These are phyloP conservation scores for Limonium bicolor DNA, from an alignment of 148 eudicot genomes.

Conservation along the genomic window DNA sequence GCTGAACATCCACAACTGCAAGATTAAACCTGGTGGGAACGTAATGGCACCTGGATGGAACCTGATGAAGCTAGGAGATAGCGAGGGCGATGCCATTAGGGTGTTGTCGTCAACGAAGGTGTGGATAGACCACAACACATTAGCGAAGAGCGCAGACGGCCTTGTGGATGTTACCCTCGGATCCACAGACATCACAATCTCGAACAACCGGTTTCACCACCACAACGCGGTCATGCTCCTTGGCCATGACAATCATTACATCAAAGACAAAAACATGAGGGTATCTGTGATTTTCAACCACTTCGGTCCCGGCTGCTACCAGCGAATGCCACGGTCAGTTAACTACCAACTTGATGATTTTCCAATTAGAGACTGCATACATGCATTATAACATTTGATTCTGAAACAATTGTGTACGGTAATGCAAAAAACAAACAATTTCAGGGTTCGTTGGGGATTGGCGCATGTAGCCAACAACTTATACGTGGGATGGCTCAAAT, in stretches of 20 bases:
- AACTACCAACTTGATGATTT: not conserved
- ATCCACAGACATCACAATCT: slow-evolving; percentile 5
- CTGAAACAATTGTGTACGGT: not conserved
- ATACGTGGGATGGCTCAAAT: slow-evolving; percentile 5
- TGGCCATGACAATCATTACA: not conserved
- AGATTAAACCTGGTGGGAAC: slow-evolving; percentile 1
- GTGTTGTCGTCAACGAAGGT: not conserved
- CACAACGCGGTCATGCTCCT: slow-evolving; percentile 6
- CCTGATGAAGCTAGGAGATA: too few species aligned
- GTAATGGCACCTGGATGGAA: slow-evolving; percentile 4
- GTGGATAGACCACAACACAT: slow-evolving; percentile 5
- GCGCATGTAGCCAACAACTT: slow-evolving; percentile 8
- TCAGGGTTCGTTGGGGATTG: slow-evolving; percentile 3
- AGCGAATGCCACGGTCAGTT: slow-evolving; percentile 4
- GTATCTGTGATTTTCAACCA: slow-evolving; percentile 4
- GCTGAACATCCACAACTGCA: slow-evolving; percentile 6
- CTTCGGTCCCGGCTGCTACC: slow-evolving; percentile 1
- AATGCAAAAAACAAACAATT: not conserved
- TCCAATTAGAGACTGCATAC: not conserved
- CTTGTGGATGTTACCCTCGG: slow-evolving; percentile 7
- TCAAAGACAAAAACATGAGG: slow-evolving; percentile 2
- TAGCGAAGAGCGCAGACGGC: slow-evolving; percentile 3
- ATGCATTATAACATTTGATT: not conserved
- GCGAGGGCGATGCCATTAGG: slow-evolving; percentile 5
- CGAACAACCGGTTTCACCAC: slow-evolving; percentile 4